Base-by-base conservation (phyloP, 2,329 filamentous ascomycete species). In the Botrytis tulipae region DNA sequence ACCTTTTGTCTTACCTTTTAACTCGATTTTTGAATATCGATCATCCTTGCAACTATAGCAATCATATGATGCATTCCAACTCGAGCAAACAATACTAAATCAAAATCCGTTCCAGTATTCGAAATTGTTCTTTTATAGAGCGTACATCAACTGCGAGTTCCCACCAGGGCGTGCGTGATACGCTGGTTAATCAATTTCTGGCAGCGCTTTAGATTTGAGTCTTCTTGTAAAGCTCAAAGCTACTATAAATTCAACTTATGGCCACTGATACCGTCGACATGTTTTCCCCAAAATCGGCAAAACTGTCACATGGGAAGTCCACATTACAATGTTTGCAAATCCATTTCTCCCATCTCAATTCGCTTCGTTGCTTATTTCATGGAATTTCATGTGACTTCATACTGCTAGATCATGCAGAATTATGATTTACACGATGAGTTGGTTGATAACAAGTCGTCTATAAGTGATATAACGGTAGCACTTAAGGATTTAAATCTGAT, bases 271-370 rank as follows among this genome's bases (percentile, higher is more conserved):
- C 25, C 48, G 4, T 51, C 14, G 48, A 51, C 10, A n/a, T n/a
- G 1, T n/a, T n/a, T 51, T 10, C 48, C 2, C 9, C 22, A 4
- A n/a, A n/a, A 51, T 6, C 2, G 0, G 9, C 10, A 51, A 14
- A 25, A 4, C 22, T 18, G 8, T 51, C 46, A 1, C 3, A 25
- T 51, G 22, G 46, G 48, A 51, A 25, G 22, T 51, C 10, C 25
- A n/a, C 4, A 10, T 1, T 51, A n/a, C 12, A 14, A 25, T 5
- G 5, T 14, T 51, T n/a, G 25, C 12, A 6, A 6, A 3, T 51
- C 4, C 2, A n/a, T 51, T 51, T n/a, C 48, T 12, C n/a, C 5
- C 10, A n/a, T 51, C 10, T 51, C 48, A 14, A 16, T 16, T 51
- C n/a, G 20, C 48, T 12, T 1, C 37, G 9, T 37, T n/a, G 3